phyloP scores from a whole-genome alignment of 768 basidiomycete genomes.

The Melanogaster broomeanus region DNA sequence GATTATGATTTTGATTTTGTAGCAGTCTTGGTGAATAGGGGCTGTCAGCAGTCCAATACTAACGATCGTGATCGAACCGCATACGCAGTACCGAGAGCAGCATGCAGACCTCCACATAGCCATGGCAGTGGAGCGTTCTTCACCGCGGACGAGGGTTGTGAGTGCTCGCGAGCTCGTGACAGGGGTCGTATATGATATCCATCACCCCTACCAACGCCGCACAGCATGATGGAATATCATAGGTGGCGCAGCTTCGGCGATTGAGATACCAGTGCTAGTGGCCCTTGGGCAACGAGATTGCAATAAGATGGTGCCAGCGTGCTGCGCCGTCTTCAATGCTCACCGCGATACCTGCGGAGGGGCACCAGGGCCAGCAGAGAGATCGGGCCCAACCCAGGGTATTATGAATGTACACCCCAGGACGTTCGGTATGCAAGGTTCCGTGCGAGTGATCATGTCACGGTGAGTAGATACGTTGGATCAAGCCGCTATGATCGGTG shows the following conservation, averaged over 20 bases:
- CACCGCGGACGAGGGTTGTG: not conserved
- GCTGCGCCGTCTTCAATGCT: not conserved
- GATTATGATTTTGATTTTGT: not conserved
- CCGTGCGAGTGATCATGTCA: not conserved
- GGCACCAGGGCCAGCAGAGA: no score
- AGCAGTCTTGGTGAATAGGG: not conserved
- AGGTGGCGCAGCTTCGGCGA: not conserved
- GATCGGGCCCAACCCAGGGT: not conserved
- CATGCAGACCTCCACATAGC: not conserved
- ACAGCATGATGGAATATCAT: not conserved
- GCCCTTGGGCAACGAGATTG: not conserved
- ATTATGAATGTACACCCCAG: no score
- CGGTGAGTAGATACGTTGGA: not conserved
- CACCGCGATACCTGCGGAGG: not conserved
- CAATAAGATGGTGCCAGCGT: not conserved
- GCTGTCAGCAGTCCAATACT: not conserved
- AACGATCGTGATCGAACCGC: not conserved
- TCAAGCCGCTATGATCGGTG: not conserved
- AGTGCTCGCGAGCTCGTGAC: not conserved
- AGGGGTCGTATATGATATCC: not conserved
- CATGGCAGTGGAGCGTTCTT: not conserved
- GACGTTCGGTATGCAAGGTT: not conserved
- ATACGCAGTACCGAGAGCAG: no score
- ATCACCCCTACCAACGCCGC: not conserved
- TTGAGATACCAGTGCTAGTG: not conserved